Evolutionary conservation across 257 asterid genomes (phyloP).

Genomic region (Linderniella brevidens): DNA sequence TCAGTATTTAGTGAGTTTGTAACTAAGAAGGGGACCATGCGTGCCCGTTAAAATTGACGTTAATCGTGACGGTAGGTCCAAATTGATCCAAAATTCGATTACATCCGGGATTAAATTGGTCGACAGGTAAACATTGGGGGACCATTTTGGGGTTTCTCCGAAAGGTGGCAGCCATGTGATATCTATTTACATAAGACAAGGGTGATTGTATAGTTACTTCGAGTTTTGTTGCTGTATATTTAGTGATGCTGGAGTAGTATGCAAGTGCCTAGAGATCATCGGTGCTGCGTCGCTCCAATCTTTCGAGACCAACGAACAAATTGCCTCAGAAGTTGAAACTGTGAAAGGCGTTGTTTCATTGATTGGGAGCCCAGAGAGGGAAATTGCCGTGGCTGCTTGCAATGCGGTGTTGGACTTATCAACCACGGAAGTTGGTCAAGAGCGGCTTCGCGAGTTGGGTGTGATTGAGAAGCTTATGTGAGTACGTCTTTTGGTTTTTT

Average conservation of each 20-base stretch:
- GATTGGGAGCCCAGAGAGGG: constrained; percentile 18
- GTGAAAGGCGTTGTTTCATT: constrained; percentile 36
- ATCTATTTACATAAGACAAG: not conserved
- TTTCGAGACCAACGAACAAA: constrained; percentile 39
- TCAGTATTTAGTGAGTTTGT: too few species aligned
- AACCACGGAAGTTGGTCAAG: constrained; percentile 37
- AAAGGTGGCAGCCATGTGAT: not conserved
- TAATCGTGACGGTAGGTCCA: too few species aligned
- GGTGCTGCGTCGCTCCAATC: constrained; percentile 49
- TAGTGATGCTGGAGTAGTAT: constrained; percentile 33
- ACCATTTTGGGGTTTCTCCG: too few species aligned
- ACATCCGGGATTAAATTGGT: too few species aligned
- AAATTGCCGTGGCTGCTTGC: constrained; percentile 43
- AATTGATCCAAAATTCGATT: too few species aligned
- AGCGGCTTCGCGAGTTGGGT: constrained; percentile 26
- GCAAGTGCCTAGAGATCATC: constrained; percentile 33
- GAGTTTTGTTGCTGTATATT: not conserved
- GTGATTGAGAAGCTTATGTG: constrained; percentile 46
- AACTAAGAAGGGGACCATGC: too few species aligned
- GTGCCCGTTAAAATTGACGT: too few species aligned
- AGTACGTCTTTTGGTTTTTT: constrained; percentile 15
- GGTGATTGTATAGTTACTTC: not conserved
- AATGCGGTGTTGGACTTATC: constrained; percentile 59
- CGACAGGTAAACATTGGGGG: too few species aligned
- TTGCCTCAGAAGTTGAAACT: constrained; percentile 34